Evolutionary conservation across 1,284 basidiomycete genomes (phyloP), one percentile per base, ranked within the genome.

Genomic region (Trametes hirsuta): DNA sequence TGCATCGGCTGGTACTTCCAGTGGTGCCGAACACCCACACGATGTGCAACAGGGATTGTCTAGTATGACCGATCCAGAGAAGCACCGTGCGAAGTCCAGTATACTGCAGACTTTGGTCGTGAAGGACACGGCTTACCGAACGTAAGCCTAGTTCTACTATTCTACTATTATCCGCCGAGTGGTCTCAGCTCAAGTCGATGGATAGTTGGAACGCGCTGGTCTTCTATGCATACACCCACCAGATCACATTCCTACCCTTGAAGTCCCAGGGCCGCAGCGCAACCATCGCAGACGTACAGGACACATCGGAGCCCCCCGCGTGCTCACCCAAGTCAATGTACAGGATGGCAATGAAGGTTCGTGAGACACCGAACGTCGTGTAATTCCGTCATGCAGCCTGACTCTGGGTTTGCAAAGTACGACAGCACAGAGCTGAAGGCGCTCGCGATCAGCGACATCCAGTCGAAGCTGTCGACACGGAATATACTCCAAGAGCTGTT

Each of bases 261-360:
- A 59, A 37, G 30, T 70, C 66, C 3, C 60, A 64, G 18, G 52
- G 55, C 18, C 25, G 42, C 4, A 44, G 44, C 40, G 34, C 21
- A 21, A 12, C 37, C 14, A n/a, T 55, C 5, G 53, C 59, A 41
- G 25, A 46, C 22, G 36, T 14, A 5, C 34, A 39, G 10, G 48
- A 55, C 25, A 41, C 58, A 1, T 8, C 61, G 0, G 55, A 61
- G 22, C 54, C 63, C 6, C 59, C 61, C 15, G 55, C 56, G 2
- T 65, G 66, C 48, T 69, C 68, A 4, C 65, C 66, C 6, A 69
- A 69, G 55, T 68, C 68, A 2, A 62, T 64, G 58, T 66, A 68
- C 47, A 57, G 65, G 1, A 51, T 69, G 4, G 65, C 66, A 2
- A 47, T 55, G n/a, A 68, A 65, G 50, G 68, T 68, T 24, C n/a